Evolutionary conservation across 164 flowering plant genomes (phyloP).

Genomic region (Vitis cinerea): DNA sequence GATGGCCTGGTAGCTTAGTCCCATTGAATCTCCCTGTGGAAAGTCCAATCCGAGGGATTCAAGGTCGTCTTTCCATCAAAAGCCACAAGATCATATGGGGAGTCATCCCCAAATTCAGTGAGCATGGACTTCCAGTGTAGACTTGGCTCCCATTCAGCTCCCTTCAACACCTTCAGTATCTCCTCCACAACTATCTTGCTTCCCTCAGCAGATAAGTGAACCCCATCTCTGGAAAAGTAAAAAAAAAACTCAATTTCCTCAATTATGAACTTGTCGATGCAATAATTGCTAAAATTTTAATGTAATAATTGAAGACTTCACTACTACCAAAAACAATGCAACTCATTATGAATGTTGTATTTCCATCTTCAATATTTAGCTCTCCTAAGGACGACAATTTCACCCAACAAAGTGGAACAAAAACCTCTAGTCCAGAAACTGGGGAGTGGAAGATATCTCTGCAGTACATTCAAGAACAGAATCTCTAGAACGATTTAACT

Average conservation of each 20-base stretch:
- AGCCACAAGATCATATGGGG: slow-evolving; percentile 68
- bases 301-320: no score
- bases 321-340: no score
- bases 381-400: no score
- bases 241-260: not conserved
- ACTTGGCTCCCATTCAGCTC: slow-evolving; percentile 82
- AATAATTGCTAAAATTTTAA: no score
- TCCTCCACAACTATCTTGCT: slow-evolving; percentile 86
- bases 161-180: slow-evolving; percentile 73
- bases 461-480: no score
- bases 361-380: no score
- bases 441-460: no score
- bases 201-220: slow-evolving; percentile 84
- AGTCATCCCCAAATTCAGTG: slow-evolving; percentile 77
- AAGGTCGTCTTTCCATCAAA: slow-evolving; percentile 72
- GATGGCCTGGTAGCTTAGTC: slow-evolving; percentile 28
- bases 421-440: no score
- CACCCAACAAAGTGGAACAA: no score
- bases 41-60: slow-evolving; percentile 76
- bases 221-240: slow-evolving; percentile 70
- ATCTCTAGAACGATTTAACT: no score
- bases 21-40: slow-evolving; percentile 74
- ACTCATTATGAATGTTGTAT: no score
- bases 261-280: not conserved
- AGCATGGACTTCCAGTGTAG: slow-evolving; percentile 90